phyloP scores from a whole-genome alignment of 176 grass and related monocot genomes.

The Eremochloa ophiuroides region DNA sequence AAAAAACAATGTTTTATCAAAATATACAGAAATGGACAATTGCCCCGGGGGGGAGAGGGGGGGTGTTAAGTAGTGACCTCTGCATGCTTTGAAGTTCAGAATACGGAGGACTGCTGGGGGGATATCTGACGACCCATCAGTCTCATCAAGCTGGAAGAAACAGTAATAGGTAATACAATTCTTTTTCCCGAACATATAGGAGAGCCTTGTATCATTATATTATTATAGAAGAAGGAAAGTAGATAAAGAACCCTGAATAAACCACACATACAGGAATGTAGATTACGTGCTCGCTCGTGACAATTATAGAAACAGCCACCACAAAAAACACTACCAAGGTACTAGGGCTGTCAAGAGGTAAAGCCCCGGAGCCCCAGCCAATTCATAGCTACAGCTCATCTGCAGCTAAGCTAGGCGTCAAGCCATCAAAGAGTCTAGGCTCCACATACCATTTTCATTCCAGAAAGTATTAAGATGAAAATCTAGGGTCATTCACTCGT shows the following conservation, averaged over 20 bases:
- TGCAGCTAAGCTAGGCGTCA: neutral
- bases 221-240: neutral
- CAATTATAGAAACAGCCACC: neutral
- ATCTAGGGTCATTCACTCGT: neutral
- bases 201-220: neutral
- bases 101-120: slow-evolving; percentile 77
- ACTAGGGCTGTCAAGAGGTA: neutral
- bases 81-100: slow-evolving; percentile 94
- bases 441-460: neutral
- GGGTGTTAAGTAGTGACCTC: slow-evolving; percentile 38
- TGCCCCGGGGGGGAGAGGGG: neutral
- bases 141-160: slow-evolving; percentile 71
- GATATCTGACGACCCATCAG: slow-evolving; percentile 67
- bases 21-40: neutral
- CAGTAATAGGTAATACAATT: slow-evolving; percentile 1
- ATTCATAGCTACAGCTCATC: neutral
- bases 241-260: neutral
- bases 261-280: neutral
- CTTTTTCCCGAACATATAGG: neutral
- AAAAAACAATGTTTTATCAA: neutral
- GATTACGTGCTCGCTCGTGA: neutral
- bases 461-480: neutral
- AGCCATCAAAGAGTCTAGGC: neutral
- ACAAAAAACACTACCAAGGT: neutral
- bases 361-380: neutral